Evolutionary conservation across 73 alveolate genomes (phyloP), one percentile per base, ranked within the genome.

Genomic region (Paraurostyla sp.): DNA sequence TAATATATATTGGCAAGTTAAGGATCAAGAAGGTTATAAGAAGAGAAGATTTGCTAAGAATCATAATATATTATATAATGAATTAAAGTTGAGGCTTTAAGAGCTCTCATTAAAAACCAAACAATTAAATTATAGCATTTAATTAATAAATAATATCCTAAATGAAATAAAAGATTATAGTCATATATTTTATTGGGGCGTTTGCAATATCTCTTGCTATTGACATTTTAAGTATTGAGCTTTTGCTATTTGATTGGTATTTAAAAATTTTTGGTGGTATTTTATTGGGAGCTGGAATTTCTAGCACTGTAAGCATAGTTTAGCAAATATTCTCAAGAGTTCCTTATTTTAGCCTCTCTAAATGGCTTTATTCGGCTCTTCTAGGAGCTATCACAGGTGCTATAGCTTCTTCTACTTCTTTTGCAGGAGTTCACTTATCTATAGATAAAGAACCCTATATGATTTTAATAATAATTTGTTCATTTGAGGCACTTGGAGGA

Each of bases 361-460:
- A 65, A 65, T 65, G 82, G 82, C 4, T 35, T 0, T 65, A 38
- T 35, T 65, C 82, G 9, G 82, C 45, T 38, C 35, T 65, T 3
- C 16, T 65, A 16, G 82, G 82, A 13, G 82, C 82, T 11, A 65
- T 65, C 13, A 65, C 82, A 16, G 82, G 78, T 30, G 9, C 32
- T 27, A 60, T 60, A 9, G 45, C 52, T 9, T 60, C 78, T 30
- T 60, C 78, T 9, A 32, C 49, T 29, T 30, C 82, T 7, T 1
- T 65, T n/a, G 22, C 23, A 40, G 58, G 60, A 15, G 13, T 65
- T 1, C 35, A 38, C 25, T 11, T 36, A n/a, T 7, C 9, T 6
- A 7, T 52, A 52, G 4, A 52, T 59, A 27, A n/a, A 25, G 9
- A 59, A 59, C 22, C 30, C 30, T 23, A 29, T 16, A 9, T 38